Conservation (phyloP, 805 yeast species). For the Wickerhamomyces rabaulensis region DNA sequence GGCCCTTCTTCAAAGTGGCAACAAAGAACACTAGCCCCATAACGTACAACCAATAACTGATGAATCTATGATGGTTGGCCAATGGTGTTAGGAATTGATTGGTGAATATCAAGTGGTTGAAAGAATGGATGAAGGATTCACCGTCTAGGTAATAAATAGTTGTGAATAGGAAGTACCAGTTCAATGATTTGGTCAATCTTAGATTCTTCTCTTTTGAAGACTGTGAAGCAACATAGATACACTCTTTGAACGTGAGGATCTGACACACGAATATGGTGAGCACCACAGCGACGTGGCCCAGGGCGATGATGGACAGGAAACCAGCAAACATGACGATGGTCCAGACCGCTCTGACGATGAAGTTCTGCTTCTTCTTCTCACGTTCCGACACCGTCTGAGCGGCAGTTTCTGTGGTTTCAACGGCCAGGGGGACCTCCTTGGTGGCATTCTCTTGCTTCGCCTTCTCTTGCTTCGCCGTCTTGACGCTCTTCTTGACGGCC, state of each 20-base stretch:
- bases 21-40: constrained; percentile 89
- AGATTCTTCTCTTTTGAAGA: constrained; percentile 80
- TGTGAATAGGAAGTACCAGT: constrained; percentile 90
- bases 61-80: constrained; percentile 74
- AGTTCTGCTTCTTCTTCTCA: constrained; percentile 74
- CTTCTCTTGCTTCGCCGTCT: no score
- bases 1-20: constrained; percentile 81
- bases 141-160: constrained; percentile 89
- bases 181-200: constrained; percentile 76
- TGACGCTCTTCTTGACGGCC: no score
- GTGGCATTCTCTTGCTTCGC: no score
- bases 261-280: constrained; percentile 68
- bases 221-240: constrained; percentile 74
- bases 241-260: constrained; percentile 82
- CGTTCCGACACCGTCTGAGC: constrained; percentile 1
- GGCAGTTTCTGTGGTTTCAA: background rate
- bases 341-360: constrained; percentile 87
- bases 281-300: constrained; percentile 84
- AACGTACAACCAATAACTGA: constrained; percentile 78
- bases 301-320: constrained; percentile 62
- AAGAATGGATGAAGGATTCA: constrained; percentile 67
- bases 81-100: constrained; percentile 51
- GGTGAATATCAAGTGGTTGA: constrained; percentile 46
- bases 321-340: constrained; percentile 83
- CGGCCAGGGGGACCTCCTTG: no score